A percentile compares a stretch with the other conserved stretches of the same genome.
Evolutionary conservation across 768 basidiomycete species (phyloP).

Genomic region (Dictyophora rubrovolvata): DNA sequence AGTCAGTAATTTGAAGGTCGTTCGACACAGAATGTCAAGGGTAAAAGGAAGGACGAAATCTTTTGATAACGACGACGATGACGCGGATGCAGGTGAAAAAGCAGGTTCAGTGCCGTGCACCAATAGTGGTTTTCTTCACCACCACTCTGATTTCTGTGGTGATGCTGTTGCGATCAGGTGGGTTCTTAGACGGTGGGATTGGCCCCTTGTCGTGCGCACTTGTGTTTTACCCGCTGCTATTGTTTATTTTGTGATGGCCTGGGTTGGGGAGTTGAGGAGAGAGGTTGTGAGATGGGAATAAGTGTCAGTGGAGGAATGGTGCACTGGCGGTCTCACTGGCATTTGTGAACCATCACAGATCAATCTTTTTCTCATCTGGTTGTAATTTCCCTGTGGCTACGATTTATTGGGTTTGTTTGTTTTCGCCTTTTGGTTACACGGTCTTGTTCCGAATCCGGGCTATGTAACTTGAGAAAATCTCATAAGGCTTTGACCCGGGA

Average conservation of each 20-base stretch:
- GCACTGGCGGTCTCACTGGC: too few species aligned
- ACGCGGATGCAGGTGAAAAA: conserved; percentile 32
- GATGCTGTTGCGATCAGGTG: conserved; percentile 25
- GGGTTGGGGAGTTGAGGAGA: conserved; percentile 38
- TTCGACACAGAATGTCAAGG: conserved; percentile 11
- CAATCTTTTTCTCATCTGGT: too few species aligned
- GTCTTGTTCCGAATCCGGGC: too few species aligned
- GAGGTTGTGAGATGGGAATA: conserved; percentile 19
- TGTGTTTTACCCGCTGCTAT: conserved; percentile 67
- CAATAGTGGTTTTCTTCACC: conserved; percentile 8
- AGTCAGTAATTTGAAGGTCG: conserved; percentile 65
- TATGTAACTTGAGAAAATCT: too few species aligned
- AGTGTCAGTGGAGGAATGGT: too few species aligned
- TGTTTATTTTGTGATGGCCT: conserved; percentile 74
- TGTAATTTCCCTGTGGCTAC: too few species aligned
- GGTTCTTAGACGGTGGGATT: conserved; percentile 69
- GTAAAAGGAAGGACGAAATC: conserved; percentile 9
- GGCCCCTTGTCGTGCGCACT: conserved; percentile 57
- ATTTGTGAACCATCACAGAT: too few species aligned
- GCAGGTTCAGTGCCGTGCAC: conserved; percentile 13
- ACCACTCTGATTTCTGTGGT: not conserved
- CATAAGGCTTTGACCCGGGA: too few species aligned
- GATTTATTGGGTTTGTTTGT: too few species aligned
- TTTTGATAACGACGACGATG: conserved; percentile 18
- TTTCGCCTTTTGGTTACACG: too few species aligned